A percentile compares a stretch with the other conserved stretches of the same genome.
These are phyloP conservation scores for Saussurea involucrata DNA, from an alignment of 129 eudicot species.

Conservation along the genomic window DNA sequence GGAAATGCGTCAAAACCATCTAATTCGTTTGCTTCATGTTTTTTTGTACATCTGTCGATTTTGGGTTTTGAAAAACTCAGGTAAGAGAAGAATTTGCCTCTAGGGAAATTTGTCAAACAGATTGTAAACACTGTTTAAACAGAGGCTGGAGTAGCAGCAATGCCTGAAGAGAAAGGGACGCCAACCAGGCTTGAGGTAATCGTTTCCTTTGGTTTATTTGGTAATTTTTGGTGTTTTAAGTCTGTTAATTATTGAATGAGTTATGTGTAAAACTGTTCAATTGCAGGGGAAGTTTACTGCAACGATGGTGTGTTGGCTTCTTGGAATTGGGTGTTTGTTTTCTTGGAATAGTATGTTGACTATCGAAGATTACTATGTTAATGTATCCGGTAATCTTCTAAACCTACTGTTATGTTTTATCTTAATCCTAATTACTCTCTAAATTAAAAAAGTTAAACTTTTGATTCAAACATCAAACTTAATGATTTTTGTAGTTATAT, in stretches of 20 bases:
- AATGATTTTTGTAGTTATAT: too few relatives aligned
- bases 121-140: too few relatives aligned
- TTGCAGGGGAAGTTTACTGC: slow-evolving; percentile 52
- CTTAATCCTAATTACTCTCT: too few relatives aligned
- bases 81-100: not conserved
- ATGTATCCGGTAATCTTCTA: too few relatives aligned
- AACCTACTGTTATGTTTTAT: too few relatives aligned
- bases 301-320: slow-evolving; percentile 53
- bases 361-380: slow-evolving; percentile 49
- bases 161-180: not conserved
- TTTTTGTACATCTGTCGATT: too few relatives aligned
- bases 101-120: not conserved
- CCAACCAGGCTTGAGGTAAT: slow-evolving; percentile 3
- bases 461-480: too few relatives aligned
- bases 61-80: too few relatives aligned
- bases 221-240: slow-evolving; percentile 4
- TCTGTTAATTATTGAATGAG: not conserved
- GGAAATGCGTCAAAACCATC: too few relatives aligned
- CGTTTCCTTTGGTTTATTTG: not conserved
- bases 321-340: slow-evolving; percentile 58
- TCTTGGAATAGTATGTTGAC: slow-evolving; percentile 70
- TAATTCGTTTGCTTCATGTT: too few relatives aligned
- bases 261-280: not conserved
- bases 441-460: too few relatives aligned
- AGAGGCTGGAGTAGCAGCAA: not conserved